Conservation (phyloP, 768 basidiomycete genomes). For the Suillus discolor region DNA sequence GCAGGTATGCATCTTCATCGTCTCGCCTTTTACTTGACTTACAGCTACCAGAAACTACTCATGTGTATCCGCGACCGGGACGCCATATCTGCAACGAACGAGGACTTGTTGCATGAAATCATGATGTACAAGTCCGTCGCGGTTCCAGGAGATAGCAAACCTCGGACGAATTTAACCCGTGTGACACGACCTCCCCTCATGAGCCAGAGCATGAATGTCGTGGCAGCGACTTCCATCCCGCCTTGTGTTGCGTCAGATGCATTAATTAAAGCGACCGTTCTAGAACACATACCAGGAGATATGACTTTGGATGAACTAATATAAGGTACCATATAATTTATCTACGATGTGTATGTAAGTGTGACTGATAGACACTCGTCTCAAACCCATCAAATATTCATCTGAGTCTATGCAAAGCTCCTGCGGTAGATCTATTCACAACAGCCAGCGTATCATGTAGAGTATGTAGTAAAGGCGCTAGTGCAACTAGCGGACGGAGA, state of each 20-base stretch:
- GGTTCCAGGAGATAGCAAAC: constrained; percentile 50
- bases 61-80: constrained; percentile 52
- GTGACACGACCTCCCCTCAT: constrained; percentile 51
- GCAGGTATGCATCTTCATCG: constrained; percentile 56
- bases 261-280: constrained; percentile 16
- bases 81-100: constrained; percentile 41
- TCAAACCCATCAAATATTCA: neutral
- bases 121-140: constrained; percentile 62
- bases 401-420: constrained; percentile 12
- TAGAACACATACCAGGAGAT: constrained; percentile 44
- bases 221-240: constrained; percentile 1
- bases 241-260: constrained; percentile 9
- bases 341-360: constrained; percentile 17
- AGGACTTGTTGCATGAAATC: constrained; percentile 54
- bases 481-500: too few relatives aligned
- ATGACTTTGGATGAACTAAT: constrained; percentile 55
- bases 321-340: constrained; percentile 18
- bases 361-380: neutral
- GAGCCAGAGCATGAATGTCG: constrained; percentile 41
- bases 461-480: neutral
- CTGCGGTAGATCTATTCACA: neutral
- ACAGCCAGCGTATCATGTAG: neutral
- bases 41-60: constrained; percentile 46
- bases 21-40: neutral
- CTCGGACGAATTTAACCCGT: constrained; percentile 50